A percentile compares a stretch with the other conserved stretches of the same genome.
phyloP scores from a whole-genome alignment of 352 stramenopile genomes.

The Phytophthora quininea region DNA sequence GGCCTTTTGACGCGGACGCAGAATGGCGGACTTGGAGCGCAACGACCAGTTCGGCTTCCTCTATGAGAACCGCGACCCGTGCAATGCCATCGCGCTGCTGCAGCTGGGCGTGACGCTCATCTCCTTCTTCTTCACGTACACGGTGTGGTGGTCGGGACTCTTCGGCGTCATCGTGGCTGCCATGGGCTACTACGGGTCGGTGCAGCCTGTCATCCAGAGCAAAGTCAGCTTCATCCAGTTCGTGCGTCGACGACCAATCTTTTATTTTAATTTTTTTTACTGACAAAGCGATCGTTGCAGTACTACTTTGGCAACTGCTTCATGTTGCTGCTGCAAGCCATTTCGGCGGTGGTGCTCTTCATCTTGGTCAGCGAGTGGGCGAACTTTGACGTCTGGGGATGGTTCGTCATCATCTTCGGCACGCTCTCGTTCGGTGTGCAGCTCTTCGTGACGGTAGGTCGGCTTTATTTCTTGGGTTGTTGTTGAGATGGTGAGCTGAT shows the following conservation, averaged over 20 bases:
- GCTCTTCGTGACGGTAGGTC: slow-evolving; percentile 68
- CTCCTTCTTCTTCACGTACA: slow-evolving; percentile 85
- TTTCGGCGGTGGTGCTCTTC: slow-evolving; percentile 76
- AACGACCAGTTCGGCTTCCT: slow-evolving; percentile 78
- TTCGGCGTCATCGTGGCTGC: slow-evolving; percentile 79
- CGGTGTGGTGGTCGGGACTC: slow-evolving; percentile 80
- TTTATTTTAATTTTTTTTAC: background rate
- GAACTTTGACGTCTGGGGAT: slow-evolving; percentile 76
- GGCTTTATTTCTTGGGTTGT: background rate
- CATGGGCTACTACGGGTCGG: slow-evolving; percentile 85
- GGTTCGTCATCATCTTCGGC: slow-evolving; percentile 72
- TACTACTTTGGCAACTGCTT: slow-evolving; percentile 91
- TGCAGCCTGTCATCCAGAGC: slow-evolving; percentile 85
- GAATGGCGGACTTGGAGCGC: slow-evolving; percentile 77
- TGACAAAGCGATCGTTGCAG: slow-evolving; percentile 27
- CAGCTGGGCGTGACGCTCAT: slow-evolving; percentile 70
- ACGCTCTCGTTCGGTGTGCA: slow-evolving; percentile 71
- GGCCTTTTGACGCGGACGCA: slow-evolving; percentile 1
- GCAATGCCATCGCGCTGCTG: slow-evolving; percentile 81
- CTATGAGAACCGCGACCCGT: slow-evolving; percentile 86
- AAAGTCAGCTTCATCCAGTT: slow-evolving; percentile 91
- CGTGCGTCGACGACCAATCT: slow-evolving; percentile 40
- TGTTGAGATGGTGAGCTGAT: background rate
- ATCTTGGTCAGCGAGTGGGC: slow-evolving; percentile 82
- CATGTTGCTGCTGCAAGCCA: slow-evolving; percentile 76